Conservation (phyloP, 768 basidiomycete species). For the Gautieria morchelliformis region DNA sequence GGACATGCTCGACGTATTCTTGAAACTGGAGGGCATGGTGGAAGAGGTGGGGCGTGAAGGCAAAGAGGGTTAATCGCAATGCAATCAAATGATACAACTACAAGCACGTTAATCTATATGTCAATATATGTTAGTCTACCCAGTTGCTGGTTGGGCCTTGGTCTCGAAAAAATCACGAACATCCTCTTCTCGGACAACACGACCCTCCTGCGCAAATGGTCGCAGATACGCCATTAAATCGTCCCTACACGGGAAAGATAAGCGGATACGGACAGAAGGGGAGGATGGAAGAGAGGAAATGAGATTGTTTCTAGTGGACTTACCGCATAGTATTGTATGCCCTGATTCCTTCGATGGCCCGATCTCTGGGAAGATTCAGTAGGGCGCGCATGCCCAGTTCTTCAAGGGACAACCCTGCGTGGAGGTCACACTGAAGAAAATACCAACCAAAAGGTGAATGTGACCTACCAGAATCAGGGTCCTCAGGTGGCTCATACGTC, state of each 20-base stretch:
- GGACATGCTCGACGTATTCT: not conserved
- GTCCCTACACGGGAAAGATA: slow-evolving; percentile 37
- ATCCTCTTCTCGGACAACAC: slow-evolving; percentile 63
- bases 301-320: slow-evolving; percentile 13
- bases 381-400: slow-evolving; percentile 78
- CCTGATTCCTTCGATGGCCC: slow-evolving; percentile 72
- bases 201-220: slow-evolving; percentile 71
- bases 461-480: slow-evolving; percentile 68
- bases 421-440: not conserved
- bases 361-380: slow-evolving; percentile 63
- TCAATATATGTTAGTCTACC: not conserved
- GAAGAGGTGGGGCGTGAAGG: not conserved
- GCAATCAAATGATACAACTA: too few species aligned
- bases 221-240: slow-evolving; percentile 60
- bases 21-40: not conserved
- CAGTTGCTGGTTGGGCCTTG: slow-evolving; percentile 7
- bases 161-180: slow-evolving; percentile 57
- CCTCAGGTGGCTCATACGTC: slow-evolving; percentile 77
- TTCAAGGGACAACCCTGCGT: slow-evolving; percentile 63
- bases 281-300: not conserved
- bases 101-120: not conserved
- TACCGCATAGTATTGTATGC: slow-evolving; percentile 82
- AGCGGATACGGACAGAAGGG: not conserved
- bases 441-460: not conserved
- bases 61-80: too few species aligned